Conservation (phyloP, 176 grass and related monocot species). For the Hsuehochloa calcarea region DNA sequence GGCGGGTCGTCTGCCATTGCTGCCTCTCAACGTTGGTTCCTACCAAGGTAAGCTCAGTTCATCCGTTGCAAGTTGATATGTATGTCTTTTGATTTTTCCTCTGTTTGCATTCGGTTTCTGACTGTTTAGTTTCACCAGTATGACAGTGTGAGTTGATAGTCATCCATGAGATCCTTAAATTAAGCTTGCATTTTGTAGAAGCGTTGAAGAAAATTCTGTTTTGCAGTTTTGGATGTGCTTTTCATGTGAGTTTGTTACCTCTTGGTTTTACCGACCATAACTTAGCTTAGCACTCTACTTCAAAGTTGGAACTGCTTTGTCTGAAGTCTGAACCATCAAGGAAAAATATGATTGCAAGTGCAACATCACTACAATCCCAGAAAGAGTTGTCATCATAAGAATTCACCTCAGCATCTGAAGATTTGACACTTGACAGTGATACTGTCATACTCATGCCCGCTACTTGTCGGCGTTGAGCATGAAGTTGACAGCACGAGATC, state of each 20-base stretch:
- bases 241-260: background rate
- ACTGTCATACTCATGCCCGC: background rate
- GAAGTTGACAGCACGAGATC: background rate
- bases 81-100: too few species aligned
- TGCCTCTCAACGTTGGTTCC: conserved; percentile 65
- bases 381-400: background rate
- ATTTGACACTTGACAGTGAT: conserved; percentile 2
- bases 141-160: background rate
- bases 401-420: background rate
- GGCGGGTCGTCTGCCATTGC: conserved; percentile 60
- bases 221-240: background rate
- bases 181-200: too few species aligned
- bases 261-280: background rate
- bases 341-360: conserved; percentile 9
- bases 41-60: conserved; percentile 41
- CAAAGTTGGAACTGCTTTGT: background rate
- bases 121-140: background rate
- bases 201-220: background rate
- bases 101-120: too few species aligned
- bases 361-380: background rate
- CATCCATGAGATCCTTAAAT: background rate
- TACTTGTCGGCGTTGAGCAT: background rate
- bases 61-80: background rate
- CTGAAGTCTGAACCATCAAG: background rate
- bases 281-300: background rate